phyloP scores from a whole-genome alignment of 2,329 filamentous ascomycete species.

The Exophiala sideris region DNA sequence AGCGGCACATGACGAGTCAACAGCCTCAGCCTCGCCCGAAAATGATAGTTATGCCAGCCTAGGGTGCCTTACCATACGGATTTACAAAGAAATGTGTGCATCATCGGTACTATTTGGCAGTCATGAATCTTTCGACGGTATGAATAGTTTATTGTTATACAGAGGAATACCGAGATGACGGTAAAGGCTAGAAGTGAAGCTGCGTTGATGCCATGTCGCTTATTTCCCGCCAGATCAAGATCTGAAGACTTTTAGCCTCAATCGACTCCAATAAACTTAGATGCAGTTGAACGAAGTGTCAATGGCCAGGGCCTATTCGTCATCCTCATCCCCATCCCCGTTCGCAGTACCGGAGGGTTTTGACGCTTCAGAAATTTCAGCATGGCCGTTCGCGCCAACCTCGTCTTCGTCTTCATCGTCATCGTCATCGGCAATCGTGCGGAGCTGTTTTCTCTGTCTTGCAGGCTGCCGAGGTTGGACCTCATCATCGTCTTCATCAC shows the following conservation, averaged over 20 bases:
- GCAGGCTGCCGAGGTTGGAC: conserved; percentile 17
- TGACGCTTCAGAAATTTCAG: conserved; percentile 1
- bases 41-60: background rate
- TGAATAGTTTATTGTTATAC: too few relatives aligned
- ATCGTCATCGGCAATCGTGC: conserved; percentile 30
- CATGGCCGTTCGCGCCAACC: conserved; percentile 7
- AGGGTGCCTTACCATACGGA: background rate
- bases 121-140: too few relatives aligned
- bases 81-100: background rate
- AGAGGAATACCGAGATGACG: background rate
- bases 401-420: conserved; percentile 30
- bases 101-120: background rate
- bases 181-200: background rate
- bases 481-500: conserved; percentile 22
- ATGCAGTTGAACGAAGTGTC: too few relatives aligned
- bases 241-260: background rate
- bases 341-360: conserved; percentile 11
- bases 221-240: background rate
- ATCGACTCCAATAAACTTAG: background rate
- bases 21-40: background rate
- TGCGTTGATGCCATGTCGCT: background rate
- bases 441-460: conserved; percentile 27
- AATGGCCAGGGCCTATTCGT: conserved; percentile 17
- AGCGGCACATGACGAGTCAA: conserved; percentile 7
- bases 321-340: conserved; percentile 32